Base-by-base conservation (phyloP, 495 filamentous ascomycete genomes). In the Penicillium flavigenum region DNA sequence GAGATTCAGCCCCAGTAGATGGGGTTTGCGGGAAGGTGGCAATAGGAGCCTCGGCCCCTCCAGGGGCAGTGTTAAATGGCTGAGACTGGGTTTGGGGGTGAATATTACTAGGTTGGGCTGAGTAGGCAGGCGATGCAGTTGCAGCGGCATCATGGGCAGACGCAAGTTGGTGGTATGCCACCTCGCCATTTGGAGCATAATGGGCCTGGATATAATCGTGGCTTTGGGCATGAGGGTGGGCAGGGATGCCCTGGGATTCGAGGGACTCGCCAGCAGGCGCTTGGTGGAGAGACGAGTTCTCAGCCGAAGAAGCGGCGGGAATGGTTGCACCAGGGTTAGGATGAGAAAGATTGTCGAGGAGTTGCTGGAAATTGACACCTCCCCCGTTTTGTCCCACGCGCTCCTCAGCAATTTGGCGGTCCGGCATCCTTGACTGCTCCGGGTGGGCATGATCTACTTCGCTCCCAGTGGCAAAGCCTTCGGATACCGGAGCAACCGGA, bases 151-250 rank as follows among this genome's bases (percentile, higher is more conserved):
- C 42, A 31, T 56, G 52, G 62, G 59, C 70, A 53, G 74, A 48
- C 54, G 72, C 63, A 26, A 72, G 61, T 50, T 82, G 82, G 62
- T 86, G 83, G 69, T 86, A 85, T 20, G 81, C 73, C 56, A 77
- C 78, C 63, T 83, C 81, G 71, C 82, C 76, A 54, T 71, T 78
- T 45, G 81, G 75, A 39, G 76, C 67, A 65, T 84, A 85, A 59
- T 81, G 80, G 49, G 79, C 75, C 69, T 86, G 80, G 46, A 79
- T 76, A 56, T 81, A 72, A 43, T 83, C n/a, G 11, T 31, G 83
- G 68, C 77, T 76, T 73, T 76, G 81, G 63, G 74, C 71, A 49
- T 79, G 78, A 58, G 80, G 79, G 54, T 75, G 79, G 58, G 74
- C 72, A 65, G 73, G 79, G 51, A 76, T 72, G 54, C 74, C 71